Percentiles rank a stretch among this genome's conserved stretches.
Conservation (phyloP, 1,284 basidiomycete species). For the Sporisorium scitamineum region DNA sequence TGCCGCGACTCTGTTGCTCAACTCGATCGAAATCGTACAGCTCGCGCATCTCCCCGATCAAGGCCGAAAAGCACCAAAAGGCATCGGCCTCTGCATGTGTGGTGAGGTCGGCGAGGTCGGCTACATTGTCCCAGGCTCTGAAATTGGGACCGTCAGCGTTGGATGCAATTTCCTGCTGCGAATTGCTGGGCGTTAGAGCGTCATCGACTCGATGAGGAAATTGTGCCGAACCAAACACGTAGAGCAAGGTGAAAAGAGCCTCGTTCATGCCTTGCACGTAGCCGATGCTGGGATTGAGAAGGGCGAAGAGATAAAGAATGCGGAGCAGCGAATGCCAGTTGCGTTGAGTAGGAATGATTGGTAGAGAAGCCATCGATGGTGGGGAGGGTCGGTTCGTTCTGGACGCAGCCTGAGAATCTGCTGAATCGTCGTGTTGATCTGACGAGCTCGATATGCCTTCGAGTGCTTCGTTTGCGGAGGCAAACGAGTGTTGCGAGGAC, state of each 20-base stretch:
- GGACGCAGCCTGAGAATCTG: not conserved
- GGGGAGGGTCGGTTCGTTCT: not conserved
- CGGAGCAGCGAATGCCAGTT: conserved; percentile 66
- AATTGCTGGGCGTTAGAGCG: conserved; percentile 20
- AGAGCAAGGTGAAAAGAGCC: conserved; percentile 62
- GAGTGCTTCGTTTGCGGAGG: conserved; percentile 29
- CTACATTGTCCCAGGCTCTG: conserved; percentile 25
- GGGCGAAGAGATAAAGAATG: conserved; percentile 65
- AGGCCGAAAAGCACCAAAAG: conserved; percentile 67
- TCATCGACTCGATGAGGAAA: conserved; percentile 11
- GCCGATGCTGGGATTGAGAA: conserved; percentile 65
- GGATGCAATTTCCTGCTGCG: conserved; percentile 14
- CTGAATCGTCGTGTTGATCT: not conserved
- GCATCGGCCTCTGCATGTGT: conserved; percentile 64
- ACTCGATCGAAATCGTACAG: conserved; percentile 65
- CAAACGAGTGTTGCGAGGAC: conserved; percentile 42
- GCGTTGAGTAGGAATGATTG: conserved; percentile 27
- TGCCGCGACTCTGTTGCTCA: conserved; percentile 42
- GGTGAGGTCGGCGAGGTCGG: conserved; percentile 28
- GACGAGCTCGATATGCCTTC: not conserved
- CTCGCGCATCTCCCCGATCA: conserved; percentile 65
- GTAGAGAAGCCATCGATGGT: not conserved
- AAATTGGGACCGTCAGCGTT: not conserved
- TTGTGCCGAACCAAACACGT: conserved; percentile 49
- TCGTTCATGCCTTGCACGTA: conserved; percentile 68